Evolutionary conservation across 345 rosid genomes (phyloP), one percentile per base, ranked within the genome.

Genomic region (Aurinia saxatilis): DNA sequence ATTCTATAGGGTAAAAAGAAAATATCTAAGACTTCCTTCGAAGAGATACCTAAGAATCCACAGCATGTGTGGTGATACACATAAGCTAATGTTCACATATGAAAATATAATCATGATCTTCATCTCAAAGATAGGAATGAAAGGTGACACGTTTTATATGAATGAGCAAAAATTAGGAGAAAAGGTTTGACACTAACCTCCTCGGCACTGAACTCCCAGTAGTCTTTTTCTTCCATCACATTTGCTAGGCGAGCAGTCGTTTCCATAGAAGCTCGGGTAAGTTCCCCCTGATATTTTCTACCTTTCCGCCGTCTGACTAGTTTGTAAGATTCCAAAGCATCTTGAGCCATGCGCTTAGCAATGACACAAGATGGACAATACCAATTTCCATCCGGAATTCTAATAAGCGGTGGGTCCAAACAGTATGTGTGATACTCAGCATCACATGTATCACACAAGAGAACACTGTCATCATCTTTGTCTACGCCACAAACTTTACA

Each of bases 331-430:
- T 71, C 77, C 29, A 78, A 67, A 36, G 79, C 73, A 67, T 77
- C 88, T 60, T 74, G 85, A 72, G 71, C 73, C 66, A 70, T 53
- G 52, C 63, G 72, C 63, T 73, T 81, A 64, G 84, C 73, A 55
- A 65, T 72, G 77, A 73, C 84, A 82, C 99, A 93, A 58, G 96
- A 79, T 57, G 99, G 99, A 59, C 97, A 90, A 74, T 93, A 93
- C 99, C 99, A 93, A 78, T 93, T 93, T 46, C 99, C 99, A 50
- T 90, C 90, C 19, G 99, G 99, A 73, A 90, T 93, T 72, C 90
- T 85, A 38, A 88, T 86, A 60, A 93, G 84, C 12, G 99, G 99
- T 72, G 99, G 99, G 69, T 81, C 84, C 85, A 93, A 87, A 80
- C 99, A 93, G 74, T 93, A 93, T 44, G 91, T 93, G 77, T 93